A percentile compares a stretch with the other conserved stretches of the same genome.
phyloP scores from a whole-genome alignment of 805 yeast species.

The Schizosaccharomyces cryophilus region DNA sequence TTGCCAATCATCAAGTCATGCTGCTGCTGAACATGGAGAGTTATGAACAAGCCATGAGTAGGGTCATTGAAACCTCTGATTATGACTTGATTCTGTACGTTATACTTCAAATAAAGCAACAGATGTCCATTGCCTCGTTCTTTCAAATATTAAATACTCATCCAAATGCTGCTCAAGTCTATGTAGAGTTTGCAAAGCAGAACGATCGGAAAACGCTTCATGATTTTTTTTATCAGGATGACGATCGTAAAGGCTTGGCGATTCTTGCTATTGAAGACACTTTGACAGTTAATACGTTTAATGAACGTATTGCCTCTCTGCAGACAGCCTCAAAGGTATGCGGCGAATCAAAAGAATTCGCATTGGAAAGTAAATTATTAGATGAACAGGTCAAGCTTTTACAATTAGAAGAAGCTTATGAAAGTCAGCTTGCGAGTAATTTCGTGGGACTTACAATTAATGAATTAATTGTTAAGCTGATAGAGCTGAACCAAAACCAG shows the following conservation, averaged over 20 bases:
- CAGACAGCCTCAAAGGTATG: constrained; percentile 5
- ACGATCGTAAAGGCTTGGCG: constrained; percentile 25
- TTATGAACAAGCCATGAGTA: constrained; percentile 38
- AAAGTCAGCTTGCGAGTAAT: constrained; percentile 18
- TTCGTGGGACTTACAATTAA: constrained; percentile 22
- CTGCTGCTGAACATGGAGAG: constrained; percentile 49
- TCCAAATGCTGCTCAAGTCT: constrained; percentile 20
- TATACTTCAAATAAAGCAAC: constrained; percentile 28
- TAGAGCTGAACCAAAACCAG: constrained; percentile 25
- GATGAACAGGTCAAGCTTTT: constrained; percentile 23
- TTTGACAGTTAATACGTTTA: neutral
- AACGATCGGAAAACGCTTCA: constrained; percentile 19
- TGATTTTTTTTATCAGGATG: constrained; percentile 43
- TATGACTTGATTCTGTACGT: constrained; percentile 31
- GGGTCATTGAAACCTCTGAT: constrained; percentile 36
- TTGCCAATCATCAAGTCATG: constrained; percentile 33
- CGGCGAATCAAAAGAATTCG: neutral
- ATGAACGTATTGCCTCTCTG: constrained; percentile 2
- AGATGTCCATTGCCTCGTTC: constrained; percentile 39
- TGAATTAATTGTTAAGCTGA: constrained; percentile 24
- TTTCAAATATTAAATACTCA: constrained; percentile 35
- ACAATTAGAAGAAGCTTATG: constrained; percentile 22
- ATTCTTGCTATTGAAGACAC: constrained; percentile 17
- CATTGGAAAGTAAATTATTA: constrained; percentile 10
- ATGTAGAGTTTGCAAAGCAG: constrained; percentile 16